phyloP scores from a whole-genome alignment of 2,329 filamentous ascomycete genomes.

The Stagonosporopsis tanaceti region DNA sequence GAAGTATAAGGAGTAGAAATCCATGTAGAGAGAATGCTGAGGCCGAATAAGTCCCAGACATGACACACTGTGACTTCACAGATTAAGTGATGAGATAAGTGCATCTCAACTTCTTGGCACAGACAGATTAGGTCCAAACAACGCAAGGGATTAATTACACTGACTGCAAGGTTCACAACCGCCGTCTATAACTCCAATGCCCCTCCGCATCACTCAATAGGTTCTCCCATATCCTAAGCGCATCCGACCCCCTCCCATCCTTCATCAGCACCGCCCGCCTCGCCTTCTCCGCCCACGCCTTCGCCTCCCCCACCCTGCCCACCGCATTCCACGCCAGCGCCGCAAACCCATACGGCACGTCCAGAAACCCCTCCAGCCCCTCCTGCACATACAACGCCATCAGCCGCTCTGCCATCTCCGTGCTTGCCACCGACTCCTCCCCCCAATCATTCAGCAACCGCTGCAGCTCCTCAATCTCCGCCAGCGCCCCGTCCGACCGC shows the following conservation, averaged over 20 bases:
- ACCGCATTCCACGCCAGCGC: constrained; percentile 52
- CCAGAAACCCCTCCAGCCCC: constrained; percentile 51
- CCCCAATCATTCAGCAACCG: constrained; percentile 43
- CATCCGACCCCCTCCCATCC: constrained; percentile 46
- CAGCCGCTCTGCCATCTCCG: constrained; percentile 42
- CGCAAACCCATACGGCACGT: constrained; percentile 51
- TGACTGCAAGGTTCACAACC: not conserved
- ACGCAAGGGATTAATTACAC: too few relatives aligned
- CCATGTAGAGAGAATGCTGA: not conserved
- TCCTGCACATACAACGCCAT: constrained; percentile 48
- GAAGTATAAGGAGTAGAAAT: constrained; percentile 31
- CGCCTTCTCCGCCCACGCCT: constrained; percentile 47
- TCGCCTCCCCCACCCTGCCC: constrained; percentile 32
- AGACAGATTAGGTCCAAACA: too few relatives aligned
- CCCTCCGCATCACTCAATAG: constrained; percentile 38
- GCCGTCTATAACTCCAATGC: constrained; percentile 43
- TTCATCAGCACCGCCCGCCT: constrained; percentile 48
- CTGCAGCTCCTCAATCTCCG: constrained; percentile 43
- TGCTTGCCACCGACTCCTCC: constrained; percentile 23
- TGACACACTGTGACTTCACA: too few relatives aligned
- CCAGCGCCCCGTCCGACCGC: constrained; percentile 43
- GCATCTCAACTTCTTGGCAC: too few relatives aligned
- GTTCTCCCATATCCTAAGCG: constrained; percentile 45
- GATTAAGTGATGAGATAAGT: too few relatives aligned
- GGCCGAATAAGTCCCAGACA: too few relatives aligned